Evolutionary conservation across 768 basidiomycete species (phyloP), one percentile per base, ranked within the genome.

Genomic region (Piloderma croceum): DNA sequence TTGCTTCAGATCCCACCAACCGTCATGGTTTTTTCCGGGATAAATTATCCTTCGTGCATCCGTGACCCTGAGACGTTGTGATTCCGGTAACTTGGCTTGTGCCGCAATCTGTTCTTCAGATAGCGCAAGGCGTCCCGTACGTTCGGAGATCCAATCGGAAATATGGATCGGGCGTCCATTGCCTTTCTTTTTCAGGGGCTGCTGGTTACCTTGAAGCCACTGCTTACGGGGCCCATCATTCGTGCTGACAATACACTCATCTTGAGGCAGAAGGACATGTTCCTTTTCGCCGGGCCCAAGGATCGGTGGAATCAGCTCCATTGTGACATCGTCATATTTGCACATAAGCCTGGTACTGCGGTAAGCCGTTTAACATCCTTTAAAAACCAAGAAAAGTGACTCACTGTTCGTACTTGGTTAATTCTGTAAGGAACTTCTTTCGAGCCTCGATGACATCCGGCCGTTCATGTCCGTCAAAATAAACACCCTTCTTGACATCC

Each of bases 1-100:
- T 20, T 56, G 47, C 3, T 49, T 38, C 43, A 53, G 44, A 34
- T 52, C 54, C 54, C 56, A 58, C 20, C 44, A 58, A 6, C 41
- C 40, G 41, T 58, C 43, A 13, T 54, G 34, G 24, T 46, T 46
- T 33, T 49, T 47, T 21, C 56, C 56, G 6, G 50, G 54, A 31
- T 49, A 52, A 13, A 58, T 60, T 15, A 60, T 56, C 17, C 48
- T 20, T 18, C 40, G 19, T 3, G 50, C 38, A 31, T 52, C 44
- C 7, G 25, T 38, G 5, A 36, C 34, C 24, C 10, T 9, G 10
- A 29, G 45, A 12, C 31, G n/a, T n/a, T n/a, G 15, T 9, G 27
- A 9, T 15, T 29, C 27, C 24, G 50, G 34, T 20, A n/a, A n/a
- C 37, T 20, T 32, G 34, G 25, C 23, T 20, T 54, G 36, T 27